Conservation (phyloP, 805 yeast species). For the Clavispora asparagi region DNA sequence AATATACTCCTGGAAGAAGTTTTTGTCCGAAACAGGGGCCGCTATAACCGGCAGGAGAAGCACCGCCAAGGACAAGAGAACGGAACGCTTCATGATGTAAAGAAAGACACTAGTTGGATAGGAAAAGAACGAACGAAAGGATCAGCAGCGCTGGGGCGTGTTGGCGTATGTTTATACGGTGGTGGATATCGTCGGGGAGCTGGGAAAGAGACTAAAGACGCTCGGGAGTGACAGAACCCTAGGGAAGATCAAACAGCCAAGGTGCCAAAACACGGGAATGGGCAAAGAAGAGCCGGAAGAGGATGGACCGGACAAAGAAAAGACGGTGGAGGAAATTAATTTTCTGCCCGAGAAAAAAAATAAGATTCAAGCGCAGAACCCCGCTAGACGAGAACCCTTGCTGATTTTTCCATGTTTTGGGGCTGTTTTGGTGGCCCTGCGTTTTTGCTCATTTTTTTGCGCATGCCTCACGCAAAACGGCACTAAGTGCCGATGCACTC, state of each 20-base stretch:
- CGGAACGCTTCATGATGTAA: conserved; percentile 8
- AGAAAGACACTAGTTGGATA: conserved; percentile 24
- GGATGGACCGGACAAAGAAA: background rate
- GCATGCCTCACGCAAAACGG: background rate
- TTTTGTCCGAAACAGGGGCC: conserved; percentile 1
- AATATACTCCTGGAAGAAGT: conserved; percentile 1
- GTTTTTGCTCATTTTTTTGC: background rate
- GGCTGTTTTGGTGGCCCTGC: background rate
- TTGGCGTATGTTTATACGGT: no score
- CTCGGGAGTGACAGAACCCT: background rate
- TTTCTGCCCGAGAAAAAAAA: background rate
- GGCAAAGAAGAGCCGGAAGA: background rate
- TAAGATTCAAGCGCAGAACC: background rate
- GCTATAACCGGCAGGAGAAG: conserved; percentile 1
- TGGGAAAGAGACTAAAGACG: background rate
- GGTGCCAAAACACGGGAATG: background rate
- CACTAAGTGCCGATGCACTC: background rate
- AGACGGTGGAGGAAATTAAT: background rate
- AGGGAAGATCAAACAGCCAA: background rate
- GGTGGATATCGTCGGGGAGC: background rate
- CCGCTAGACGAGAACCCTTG: background rate
- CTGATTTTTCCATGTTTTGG: background rate
- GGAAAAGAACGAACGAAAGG: conserved; percentile 1
- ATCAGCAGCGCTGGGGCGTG: background rate
- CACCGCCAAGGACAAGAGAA: conserved; percentile 2